A percentile compares a stretch with the other conserved stretches of the same genome.
These are phyloP conservation scores for Pleoardoris graminearum DNA, from an alignment of 2,329 filamentous ascomycete species.

Conservation along the genomic window DNA sequence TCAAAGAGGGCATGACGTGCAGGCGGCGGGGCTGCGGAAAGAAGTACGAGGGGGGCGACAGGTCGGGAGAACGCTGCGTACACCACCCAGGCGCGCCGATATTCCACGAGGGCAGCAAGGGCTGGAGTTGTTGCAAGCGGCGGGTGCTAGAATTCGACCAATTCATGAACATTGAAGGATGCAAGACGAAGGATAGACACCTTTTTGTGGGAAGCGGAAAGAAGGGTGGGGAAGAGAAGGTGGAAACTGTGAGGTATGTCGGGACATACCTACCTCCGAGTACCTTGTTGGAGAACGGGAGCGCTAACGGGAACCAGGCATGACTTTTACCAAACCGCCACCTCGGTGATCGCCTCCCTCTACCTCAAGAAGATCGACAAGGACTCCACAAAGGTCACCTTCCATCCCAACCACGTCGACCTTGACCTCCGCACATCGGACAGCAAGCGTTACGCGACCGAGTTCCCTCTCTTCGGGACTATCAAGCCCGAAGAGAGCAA, in stretches of 20 bases:
- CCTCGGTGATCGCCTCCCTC: conserved; percentile 83
- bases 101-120: conserved; percentile 98
- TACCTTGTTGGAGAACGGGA: conserved; percentile 11
- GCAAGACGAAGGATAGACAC: conserved; percentile 78
- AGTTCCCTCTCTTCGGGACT: conserved; percentile 72
- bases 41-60: conserved; percentile 59
- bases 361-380: conserved; percentile 98
- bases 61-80: conserved; percentile 74
- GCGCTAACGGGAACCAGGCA: conserved; percentile 55
- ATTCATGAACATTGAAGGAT: conserved; percentile 94
- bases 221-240: conserved; percentile 68
- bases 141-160: conserved; percentile 95
- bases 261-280: not conserved
- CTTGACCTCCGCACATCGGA: conserved; percentile 88
- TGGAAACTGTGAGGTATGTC: conserved; percentile 72
- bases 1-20: conserved; percentile 75
- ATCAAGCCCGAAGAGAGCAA: conserved; percentile 76
- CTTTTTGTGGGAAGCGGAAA: conserved; percentile 82
- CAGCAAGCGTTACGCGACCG: conserved; percentile 76
- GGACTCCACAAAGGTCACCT: conserved; percentile 71
- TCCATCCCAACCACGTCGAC: conserved; percentile 64
- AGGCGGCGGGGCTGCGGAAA: conserved; percentile 74
- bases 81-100: conserved; percentile 89
- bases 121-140: conserved; percentile 95
- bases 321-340: conserved; percentile 93